Evolutionary conservation across 352 stramenopile genomes (phyloP), one percentile per base, ranked within the genome.

Genomic region (Phytophthora palmivora): DNA sequence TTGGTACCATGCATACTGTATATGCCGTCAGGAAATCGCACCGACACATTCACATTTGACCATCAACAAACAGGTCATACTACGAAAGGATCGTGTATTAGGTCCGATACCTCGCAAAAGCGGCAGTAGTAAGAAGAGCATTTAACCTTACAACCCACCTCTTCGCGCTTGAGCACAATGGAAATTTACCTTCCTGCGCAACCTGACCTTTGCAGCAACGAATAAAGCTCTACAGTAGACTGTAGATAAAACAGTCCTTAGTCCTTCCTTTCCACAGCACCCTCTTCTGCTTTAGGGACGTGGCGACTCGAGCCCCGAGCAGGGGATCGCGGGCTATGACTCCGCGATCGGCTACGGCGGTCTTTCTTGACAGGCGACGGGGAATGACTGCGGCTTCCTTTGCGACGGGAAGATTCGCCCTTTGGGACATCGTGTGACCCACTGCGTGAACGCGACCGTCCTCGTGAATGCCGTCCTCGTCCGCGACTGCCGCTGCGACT

Each of bases 261-360:
- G 21, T 76, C 58, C 48, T 71, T 72, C 54, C 74, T 76, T 41
- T 60, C 43, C 37, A 59, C 47, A 14, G 34, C n/a, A 22, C 50
- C 39, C 11, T 48, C 57, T 61, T 59, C 57, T 28, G 14, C 28
- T 33, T 63, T 67, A 2, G 9, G 22, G n/a, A 26, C 19, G 6
- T 37, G 57, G 18, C 43, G 58, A 47, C 32, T 63, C 62, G 43
- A 55, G 43, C 24, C 63, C 22, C 41, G 64, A 45, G 52, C 45
- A 42, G 50, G 51, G 21, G 60, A 70, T 59, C 64, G 72, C 6
- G 65, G 62, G 16, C 72, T 82, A 43, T 75, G 69, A 56, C 78
- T 89, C 61, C 74, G 81, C 15, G 81, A 90, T 24, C 78, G 81
- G 46, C 73, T 82, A 54, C 78, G 82, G 21, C 63, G 62, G 37